Conservation (phyloP, 257 asterid genomes). For the Knoxia roxburghii region DNA sequence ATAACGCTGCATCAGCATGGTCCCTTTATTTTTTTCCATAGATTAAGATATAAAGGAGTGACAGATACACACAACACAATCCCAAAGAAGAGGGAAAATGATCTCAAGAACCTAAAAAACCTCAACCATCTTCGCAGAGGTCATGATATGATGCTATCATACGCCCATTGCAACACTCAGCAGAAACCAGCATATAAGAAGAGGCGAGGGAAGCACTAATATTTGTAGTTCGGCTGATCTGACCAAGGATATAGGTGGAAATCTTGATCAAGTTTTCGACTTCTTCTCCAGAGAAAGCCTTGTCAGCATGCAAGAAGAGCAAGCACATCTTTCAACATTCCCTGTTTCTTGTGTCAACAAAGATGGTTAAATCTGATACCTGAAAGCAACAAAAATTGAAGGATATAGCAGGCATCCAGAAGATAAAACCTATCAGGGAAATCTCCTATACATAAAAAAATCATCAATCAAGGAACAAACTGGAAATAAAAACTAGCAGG, state of each 20-base stretch:
- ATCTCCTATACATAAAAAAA: too few species aligned
- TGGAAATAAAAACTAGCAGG: background rate
- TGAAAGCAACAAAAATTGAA: too few species aligned
- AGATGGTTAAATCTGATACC: background rate
- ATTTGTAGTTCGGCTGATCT: constrained; percentile 30
- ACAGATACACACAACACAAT: background rate
- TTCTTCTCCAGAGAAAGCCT: constrained; percentile 29
- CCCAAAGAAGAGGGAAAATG: background rate
- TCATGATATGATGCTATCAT: constrained; percentile 26
- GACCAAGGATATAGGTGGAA: constrained; percentile 38
- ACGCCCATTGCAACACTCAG: constrained; percentile 16
- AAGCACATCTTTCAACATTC: constrained; percentile 93
- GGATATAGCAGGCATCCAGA: too few species aligned
- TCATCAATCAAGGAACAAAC: constrained; percentile 5
- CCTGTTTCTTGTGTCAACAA: constrained; percentile 35
- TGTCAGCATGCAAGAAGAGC: constrained; percentile 36
- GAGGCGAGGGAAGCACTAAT: background rate
- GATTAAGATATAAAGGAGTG: background rate
- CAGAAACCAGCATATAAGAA: constrained; percentile 15
- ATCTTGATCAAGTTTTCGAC: constrained; percentile 31
- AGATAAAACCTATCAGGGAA: background rate
- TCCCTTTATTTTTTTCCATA: constrained; percentile 54
- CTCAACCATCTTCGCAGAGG: constrained; percentile 62
- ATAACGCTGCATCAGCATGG: constrained; percentile 50
- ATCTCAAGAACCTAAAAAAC: constrained; percentile 13